These are phyloP conservation scores for Trichosanthes truncata DNA, from an alignment of 306 rosid genomes.

Conservation along the genomic window DNA sequence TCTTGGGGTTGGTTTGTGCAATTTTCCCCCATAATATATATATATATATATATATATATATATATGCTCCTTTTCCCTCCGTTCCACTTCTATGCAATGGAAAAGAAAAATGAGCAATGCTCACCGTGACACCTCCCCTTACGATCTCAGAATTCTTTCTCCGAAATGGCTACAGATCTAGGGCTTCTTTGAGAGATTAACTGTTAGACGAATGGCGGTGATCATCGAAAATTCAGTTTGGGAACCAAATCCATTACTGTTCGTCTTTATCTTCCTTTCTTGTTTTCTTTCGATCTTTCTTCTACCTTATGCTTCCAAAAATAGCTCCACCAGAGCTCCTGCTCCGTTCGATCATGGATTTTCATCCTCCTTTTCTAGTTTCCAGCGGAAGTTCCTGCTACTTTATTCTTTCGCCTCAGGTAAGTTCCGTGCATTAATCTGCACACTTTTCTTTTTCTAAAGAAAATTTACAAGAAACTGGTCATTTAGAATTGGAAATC, in stretches of 20 bases:
- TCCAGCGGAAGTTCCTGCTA: slow-evolving; percentile 62
- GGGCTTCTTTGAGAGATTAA: slow-evolving; percentile 24
- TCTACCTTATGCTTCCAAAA: slow-evolving; percentile 39
- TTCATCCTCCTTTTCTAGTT: slow-evolving; percentile 53
- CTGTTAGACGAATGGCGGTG: slow-evolving; percentile 47
- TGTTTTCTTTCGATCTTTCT: slow-evolving; percentile 52
- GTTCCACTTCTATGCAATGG: not conserved
- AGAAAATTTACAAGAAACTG: not conserved
- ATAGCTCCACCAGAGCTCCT: slow-evolving; percentile 26
- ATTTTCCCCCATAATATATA: too few relatives aligned
- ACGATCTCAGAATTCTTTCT: not conserved
- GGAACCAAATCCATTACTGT: slow-evolving; percentile 59
- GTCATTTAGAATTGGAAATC: not conserved
- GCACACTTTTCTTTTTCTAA: not conserved
- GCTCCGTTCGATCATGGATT: slow-evolving; percentile 62
- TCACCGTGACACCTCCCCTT: not conserved
- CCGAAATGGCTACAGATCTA: slow-evolving; percentile 19
- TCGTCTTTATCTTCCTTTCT: slow-evolving; percentile 49
- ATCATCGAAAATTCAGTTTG: slow-evolving; percentile 70
- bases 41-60: too few relatives aligned
- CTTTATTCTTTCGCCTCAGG: slow-evolving; percentile 76
- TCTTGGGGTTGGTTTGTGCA: too few relatives aligned
- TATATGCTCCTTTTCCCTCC: not conserved
- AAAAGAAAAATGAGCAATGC: not conserved
- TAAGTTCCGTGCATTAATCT: slow-evolving; percentile 9